Evolutionary conservation across 129 eudicot species (phyloP).

Genomic region (Arctium minus): DNA sequence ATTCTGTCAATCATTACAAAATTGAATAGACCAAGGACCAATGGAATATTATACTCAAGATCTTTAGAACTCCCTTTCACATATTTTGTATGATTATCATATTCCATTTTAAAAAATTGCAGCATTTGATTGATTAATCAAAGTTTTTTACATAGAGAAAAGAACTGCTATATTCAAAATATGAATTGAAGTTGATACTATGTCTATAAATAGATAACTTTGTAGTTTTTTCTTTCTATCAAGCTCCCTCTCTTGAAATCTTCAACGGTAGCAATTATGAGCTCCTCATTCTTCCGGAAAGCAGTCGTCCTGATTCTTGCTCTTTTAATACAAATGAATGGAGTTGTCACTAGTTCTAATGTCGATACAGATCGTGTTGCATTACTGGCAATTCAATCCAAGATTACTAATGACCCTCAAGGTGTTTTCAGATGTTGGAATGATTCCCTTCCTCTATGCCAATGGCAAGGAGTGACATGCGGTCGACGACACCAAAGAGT

Average conservation of each 20-base stretch:
- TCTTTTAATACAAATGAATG: not conserved
- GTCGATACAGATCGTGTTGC: not conserved
- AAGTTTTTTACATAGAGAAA: too few species aligned
- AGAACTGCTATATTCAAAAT: too few species aligned
- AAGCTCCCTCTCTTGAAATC: not conserved
- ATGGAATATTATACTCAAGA: not conserved
- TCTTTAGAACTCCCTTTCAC: not conserved
- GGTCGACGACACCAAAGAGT: conserved; percentile 23
- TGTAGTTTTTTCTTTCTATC: not conserved
- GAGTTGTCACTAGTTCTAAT: not conserved
- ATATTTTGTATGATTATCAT: not conserved
- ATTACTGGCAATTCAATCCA: conserved; percentile 6
- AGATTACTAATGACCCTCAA: not conserved
- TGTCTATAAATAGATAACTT: not conserved
- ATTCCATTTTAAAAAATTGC: too few species aligned
- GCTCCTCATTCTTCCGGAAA: not conserved
- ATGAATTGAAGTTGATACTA: too few species aligned
- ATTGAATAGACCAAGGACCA: not conserved
- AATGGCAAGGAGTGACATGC: conserved; percentile 22
- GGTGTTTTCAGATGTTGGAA: conserved; percentile 12
- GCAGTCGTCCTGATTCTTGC: not conserved
- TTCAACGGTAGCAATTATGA: not conserved
- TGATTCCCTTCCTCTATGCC: conserved; percentile 17
- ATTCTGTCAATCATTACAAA: not conserved
- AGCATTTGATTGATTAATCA: too few species aligned